Evolutionary conservation across 805 yeast genomes (phyloP).

Genomic region (Myxozyma melibiosi): DNA sequence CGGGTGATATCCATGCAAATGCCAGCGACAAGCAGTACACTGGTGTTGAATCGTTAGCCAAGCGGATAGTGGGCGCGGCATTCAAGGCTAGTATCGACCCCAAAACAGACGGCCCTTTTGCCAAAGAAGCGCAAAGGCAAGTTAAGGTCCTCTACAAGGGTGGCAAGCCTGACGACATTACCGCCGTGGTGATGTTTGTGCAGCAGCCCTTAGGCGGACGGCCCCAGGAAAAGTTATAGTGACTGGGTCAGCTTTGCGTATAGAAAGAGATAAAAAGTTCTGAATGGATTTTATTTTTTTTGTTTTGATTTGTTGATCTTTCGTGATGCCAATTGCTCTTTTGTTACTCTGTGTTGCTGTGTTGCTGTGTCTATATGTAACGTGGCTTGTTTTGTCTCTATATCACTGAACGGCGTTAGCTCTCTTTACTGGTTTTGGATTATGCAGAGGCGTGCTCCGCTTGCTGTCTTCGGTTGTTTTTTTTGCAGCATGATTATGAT

Average conservation of each 20-base stretch:
- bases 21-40: conserved; percentile 17
- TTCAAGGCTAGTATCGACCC: conserved; percentile 70
- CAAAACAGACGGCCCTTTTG: conserved; percentile 78
- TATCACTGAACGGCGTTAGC: conserved; percentile 11
- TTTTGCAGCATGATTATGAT: background rate
- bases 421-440: background rate
- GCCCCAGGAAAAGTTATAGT: conserved; percentile 4
- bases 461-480: background rate
- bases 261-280: background rate
- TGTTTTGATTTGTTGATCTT: background rate
- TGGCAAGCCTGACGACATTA: conserved; percentile 95
- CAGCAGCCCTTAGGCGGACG: conserved; percentile 24
- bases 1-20: conserved; percentile 21
- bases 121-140: conserved; percentile 68
- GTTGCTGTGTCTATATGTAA: background rate
- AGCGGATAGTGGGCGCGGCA: conserved; percentile 65
- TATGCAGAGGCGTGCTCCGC: too few relatives aligned
- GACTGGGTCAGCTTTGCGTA: background rate
- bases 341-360: background rate
- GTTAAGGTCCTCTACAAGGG: conserved; percentile 76
- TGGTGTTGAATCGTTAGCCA: conserved; percentile 53
- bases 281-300: background rate
- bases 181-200: conserved; percentile 74
- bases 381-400: conserved; percentile 1
- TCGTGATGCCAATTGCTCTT: background rate